A percentile compares a stretch with the other conserved stretches of the same genome.
Evolutionary conservation across 1,284 basidiomycete genomes (phyloP).

Genomic region (Cryptococcus wingfieldii): DNA sequence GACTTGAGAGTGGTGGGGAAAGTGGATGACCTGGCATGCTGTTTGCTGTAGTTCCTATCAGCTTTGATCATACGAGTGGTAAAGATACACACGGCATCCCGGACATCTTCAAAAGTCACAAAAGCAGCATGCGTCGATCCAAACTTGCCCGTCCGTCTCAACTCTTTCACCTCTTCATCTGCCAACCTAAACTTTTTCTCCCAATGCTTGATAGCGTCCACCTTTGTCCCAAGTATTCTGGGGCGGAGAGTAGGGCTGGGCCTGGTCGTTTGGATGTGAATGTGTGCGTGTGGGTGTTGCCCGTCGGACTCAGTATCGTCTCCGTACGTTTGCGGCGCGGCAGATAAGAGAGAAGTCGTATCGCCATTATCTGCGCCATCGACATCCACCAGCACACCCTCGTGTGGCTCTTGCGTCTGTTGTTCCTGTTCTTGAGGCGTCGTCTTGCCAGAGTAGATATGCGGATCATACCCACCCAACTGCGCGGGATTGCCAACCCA

Average conservation of each 20-base stretch:
- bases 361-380: not conserved
- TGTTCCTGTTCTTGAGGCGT: slow-evolving; percentile 57
- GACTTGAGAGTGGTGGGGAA: slow-evolving; percentile 62
- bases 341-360: not conserved
- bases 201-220: slow-evolving; percentile 81
- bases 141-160: slow-evolving; percentile 56
- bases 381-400: not conserved
- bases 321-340: slow-evolving; percentile 5
- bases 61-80: not conserved
- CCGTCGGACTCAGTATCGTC: not conserved
- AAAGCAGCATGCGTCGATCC: slow-evolving; percentile 79
- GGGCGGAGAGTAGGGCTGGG: slow-evolving; percentile 37
- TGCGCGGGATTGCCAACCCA: slow-evolving; percentile 87
- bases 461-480: slow-evolving; percentile 33
- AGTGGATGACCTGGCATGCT: slow-evolving; percentile 79
- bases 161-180: slow-evolving; percentile 61
- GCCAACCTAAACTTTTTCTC: slow-evolving; percentile 70
- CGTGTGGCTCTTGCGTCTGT: slow-evolving; percentile 42
- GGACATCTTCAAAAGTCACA: slow-evolving; percentile 95
- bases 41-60: slow-evolving; percentile 63
- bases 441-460: slow-evolving; percentile 23
- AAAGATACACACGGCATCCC: slow-evolving; percentile 65
- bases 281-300: slow-evolving; percentile 8
- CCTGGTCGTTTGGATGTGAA: slow-evolving; percentile 28
- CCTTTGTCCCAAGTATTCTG: slow-evolving; percentile 51